phyloP scores from a whole-genome alignment of 306 rosid species.

The Begonia loranthoides region DNA sequence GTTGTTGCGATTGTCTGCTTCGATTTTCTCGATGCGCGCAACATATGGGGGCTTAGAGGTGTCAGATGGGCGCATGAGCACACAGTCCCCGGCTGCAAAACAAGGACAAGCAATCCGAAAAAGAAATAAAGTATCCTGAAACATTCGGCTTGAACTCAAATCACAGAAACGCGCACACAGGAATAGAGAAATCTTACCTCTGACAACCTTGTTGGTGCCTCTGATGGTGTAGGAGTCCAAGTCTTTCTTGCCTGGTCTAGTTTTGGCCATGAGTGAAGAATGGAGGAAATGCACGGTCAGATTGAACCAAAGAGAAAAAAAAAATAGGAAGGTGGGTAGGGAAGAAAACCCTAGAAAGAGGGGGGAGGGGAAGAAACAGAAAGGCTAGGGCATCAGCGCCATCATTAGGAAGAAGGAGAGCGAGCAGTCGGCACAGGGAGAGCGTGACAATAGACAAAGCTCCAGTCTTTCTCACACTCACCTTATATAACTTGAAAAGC shows the following conservation, averaged over 20 bases:
- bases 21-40: conserved; percentile 74
- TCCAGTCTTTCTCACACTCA: too few species aligned
- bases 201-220: conserved; percentile 81
- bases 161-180: neutral
- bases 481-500: too few species aligned
- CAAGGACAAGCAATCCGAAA: neutral
- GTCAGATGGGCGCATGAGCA: conserved; percentile 77
- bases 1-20: conserved; percentile 42
- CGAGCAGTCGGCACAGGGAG: neutral
- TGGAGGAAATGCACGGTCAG: conserved; percentile 12
- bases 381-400: conserved; percentile 12
- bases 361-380: conserved; percentile 10
- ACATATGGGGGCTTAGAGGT: conserved; percentile 66
- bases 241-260: conserved; percentile 61
- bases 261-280: conserved; percentile 54
- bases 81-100: conserved; percentile 49
- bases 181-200: conserved; percentile 35
- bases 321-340: neutral
- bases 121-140: neutral
- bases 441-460: too few species aligned
- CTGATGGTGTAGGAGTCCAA: conserved; percentile 62
- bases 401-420: neutral
- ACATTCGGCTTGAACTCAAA: conserved; percentile 1
- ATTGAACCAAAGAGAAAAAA: conserved; percentile 4
- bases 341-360: conserved; percentile 3